Evolutionary conservation across 768 basidiomycete species (phyloP), one percentile per base, ranked within the genome.

Genomic region (Russula ochroleuca): DNA sequence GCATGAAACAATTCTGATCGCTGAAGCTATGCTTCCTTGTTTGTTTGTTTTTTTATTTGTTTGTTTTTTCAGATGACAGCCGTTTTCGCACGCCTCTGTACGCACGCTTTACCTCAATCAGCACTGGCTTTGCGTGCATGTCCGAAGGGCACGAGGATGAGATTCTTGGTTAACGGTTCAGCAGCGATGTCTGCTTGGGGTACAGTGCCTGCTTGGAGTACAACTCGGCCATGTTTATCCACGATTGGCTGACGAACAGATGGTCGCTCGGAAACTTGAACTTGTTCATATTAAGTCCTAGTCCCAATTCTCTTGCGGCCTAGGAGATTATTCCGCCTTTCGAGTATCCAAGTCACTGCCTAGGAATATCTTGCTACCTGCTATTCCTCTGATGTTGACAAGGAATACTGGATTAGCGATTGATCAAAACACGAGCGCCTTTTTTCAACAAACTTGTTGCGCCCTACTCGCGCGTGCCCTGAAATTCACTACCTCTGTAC

Each of bases 31-130:
- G 48, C 37, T 49, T 47, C 23, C n/a, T 53, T 38, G 19, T 58
- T 63, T 54, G 35, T 57, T 58, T 57, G 25, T 38, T 61, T 54
- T 23, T 47, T 52, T 52, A n/a, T 25, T 63, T 54, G 35, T 57
- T 58, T 57, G 25, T 38, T 61, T 54, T 31, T 47, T 52, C 19
- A 43, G 8, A 23, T 43, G 25, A 61, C 59, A 54, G 37, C 2
- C 8, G 28, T n/a, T 48, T 54, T 41, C 40, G 40, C 55, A 40
- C 59, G 47, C 48, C 48, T 59, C 31, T 15, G 23, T 15, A 61
- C 6, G 2, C 23, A 53, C 14, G 25, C 8, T 19, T 23, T 38
- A 31, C 11, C 43, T 25, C 15, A 4, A 25, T 17, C 31, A 11
- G 3, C 19, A 43, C 21, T 14, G 37, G 21, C 45, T 49, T 53